A percentile compares a stretch with the other conserved stretches of the same genome.
Evolutionary conservation across 2,329 filamentous ascomycete species (phyloP).

Genomic region (Penicillium fuscoglaucum): DNA sequence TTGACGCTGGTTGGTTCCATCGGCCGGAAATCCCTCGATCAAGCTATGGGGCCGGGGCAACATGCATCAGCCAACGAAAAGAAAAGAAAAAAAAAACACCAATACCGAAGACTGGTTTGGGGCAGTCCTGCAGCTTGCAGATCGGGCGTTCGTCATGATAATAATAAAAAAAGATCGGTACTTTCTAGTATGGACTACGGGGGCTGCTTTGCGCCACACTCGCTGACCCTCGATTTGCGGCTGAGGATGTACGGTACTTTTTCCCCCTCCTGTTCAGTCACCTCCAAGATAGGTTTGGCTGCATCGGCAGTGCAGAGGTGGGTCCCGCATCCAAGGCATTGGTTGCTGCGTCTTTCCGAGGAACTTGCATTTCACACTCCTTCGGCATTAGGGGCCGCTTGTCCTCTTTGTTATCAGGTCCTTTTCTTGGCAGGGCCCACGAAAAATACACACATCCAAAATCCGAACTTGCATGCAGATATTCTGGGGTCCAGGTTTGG

Average conservation of each 20-base stretch:
- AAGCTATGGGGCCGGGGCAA: slow-evolving; percentile 6
- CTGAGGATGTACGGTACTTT: slow-evolving; percentile 16
- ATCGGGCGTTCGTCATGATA: slow-evolving; percentile 5
- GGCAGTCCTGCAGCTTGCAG: slow-evolving; percentile 2
- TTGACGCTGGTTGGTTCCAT: slow-evolving; percentile 4
- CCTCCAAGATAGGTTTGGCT: neutral
- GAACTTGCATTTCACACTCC: neutral
- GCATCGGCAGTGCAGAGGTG: neutral
- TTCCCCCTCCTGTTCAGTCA: neutral
- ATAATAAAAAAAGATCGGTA: neutral
- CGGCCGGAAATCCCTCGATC: neutral
- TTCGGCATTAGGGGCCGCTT: neutral
- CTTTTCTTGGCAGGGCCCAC: neutral
- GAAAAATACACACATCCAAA: neutral
- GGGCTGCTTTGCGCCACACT: slow-evolving; percentile 18
- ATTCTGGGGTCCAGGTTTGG: neutral
- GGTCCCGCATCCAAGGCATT: neutral
- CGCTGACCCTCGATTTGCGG: slow-evolving; percentile 10
- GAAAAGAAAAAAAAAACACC: slow-evolving; percentile 8
- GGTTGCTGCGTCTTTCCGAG: neutral
- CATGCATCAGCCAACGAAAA: slow-evolving; percentile 10
- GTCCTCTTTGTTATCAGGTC: neutral
- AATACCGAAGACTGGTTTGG: neutral
- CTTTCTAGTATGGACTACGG: slow-evolving; percentile 16
- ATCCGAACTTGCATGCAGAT: neutral